A percentile compares a stretch with the other conserved stretches of the same genome.
Conservation (phyloP, 495 filamentous ascomycete species). For the Talaromyces nanjingensis region DNA sequence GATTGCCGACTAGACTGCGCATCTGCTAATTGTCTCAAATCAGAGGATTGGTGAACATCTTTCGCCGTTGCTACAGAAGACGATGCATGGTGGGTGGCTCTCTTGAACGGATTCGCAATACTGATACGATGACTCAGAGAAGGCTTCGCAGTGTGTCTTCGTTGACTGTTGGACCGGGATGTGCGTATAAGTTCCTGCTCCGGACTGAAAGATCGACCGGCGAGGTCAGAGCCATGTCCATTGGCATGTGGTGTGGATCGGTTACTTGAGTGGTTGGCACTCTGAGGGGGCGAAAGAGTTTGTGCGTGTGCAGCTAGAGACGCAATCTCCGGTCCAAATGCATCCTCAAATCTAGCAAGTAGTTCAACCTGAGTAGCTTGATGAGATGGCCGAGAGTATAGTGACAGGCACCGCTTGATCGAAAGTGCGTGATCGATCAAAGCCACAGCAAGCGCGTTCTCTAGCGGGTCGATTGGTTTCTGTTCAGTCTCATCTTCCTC, state of each 20-base stretch:
- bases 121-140: slow-evolving; percentile 42
- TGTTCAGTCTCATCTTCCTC: slow-evolving; percentile 31
- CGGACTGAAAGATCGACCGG: slow-evolving; percentile 25
- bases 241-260: slow-evolving; percentile 12
- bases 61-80: slow-evolving; percentile 15
- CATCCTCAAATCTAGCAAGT: slow-evolving; percentile 38
- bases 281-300: slow-evolving; percentile 20
- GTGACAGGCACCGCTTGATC: slow-evolving; percentile 72
- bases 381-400: slow-evolving; percentile 54
- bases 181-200: slow-evolving; percentile 33
- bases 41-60: slow-evolving; percentile 21
- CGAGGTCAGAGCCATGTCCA: background rate
- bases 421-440: slow-evolving; percentile 83
- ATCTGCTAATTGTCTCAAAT: slow-evolving; percentile 17
- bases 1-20: slow-evolving; percentile 18
- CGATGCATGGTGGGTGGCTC: slow-evolving; percentile 30
- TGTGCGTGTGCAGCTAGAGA: slow-evolving; percentile 23
- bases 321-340: slow-evolving; percentile 42
- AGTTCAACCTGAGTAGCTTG: slow-evolving; percentile 53
- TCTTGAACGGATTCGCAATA: slow-evolving; percentile 43
- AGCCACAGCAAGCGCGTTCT: slow-evolving; percentile 78
- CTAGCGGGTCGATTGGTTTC: slow-evolving; percentile 52
- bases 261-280: slow-evolving; percentile 19
- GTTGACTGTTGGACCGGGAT: slow-evolving; percentile 25
- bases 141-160: slow-evolving; percentile 30